phyloP scores from a whole-genome alignment of 129 eudicot species.

The Helianthus tuberosus region DNA sequence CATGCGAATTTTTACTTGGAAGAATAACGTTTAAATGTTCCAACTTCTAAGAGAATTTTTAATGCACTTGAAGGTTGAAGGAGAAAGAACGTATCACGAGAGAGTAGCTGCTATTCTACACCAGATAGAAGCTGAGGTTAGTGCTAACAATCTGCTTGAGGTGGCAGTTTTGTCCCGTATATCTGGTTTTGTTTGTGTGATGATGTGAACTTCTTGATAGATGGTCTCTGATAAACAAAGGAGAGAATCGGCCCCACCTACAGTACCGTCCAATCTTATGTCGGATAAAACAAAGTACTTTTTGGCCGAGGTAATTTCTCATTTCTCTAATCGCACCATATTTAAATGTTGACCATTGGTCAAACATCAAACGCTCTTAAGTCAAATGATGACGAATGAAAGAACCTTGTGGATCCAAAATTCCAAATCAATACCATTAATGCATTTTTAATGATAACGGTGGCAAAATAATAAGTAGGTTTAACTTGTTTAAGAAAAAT shows the following conservation, averaged over 20 bases:
- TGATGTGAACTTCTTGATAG: conserved; percentile 41
- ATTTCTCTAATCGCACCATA: conserved; percentile 19
- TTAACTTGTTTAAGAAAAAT: background rate
- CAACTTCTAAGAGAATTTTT: background rate
- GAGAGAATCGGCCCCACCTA: conserved; percentile 97
- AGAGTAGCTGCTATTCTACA: conserved; percentile 94
- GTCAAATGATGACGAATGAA: background rate
- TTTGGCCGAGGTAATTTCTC: conserved; percentile 74
- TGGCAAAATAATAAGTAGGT: background rate
- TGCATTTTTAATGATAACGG: background rate
- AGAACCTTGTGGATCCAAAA: conserved; percentile 11
- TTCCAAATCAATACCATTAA: background rate
- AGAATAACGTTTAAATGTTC: background rate
- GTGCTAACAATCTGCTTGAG: conserved; percentile 23
- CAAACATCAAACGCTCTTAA: background rate
- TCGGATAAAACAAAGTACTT: conserved; percentile 85
- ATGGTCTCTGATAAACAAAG: conserved; percentile 98
- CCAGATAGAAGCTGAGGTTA: conserved; percentile 92
- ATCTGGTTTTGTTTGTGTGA: background rate
- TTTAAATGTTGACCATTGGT: background rate
- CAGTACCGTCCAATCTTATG: conserved; percentile 55
- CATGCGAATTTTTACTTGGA: background rate
- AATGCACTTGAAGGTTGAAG: conserved; percentile 70
- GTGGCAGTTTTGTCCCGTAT: background rate
- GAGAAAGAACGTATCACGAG: conserved; percentile 84